Evolutionary conservation across 345 rosid genomes (phyloP), one percentile per base, ranked within the genome.

Genomic region (Eucalyptus paniculata): DNA sequence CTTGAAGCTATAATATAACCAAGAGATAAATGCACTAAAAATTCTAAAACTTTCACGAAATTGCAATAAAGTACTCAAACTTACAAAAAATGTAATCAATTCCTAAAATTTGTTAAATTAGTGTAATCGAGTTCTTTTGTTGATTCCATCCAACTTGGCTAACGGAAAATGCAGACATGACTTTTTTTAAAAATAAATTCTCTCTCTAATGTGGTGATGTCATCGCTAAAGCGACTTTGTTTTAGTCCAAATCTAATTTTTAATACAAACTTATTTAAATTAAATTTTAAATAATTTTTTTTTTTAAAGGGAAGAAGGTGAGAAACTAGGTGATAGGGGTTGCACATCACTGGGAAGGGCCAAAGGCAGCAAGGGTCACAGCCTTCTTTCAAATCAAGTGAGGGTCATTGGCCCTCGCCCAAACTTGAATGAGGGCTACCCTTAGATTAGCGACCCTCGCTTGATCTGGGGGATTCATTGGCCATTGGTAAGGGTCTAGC

Each of bases 301-400:
- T 53, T 19, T 19, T 28, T 0, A 60, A 60, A 28, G 1, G 24
- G 58, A 19, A 24, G 32, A 62, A 12, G 62, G 1, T 9, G 30
- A 56, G 6, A 56, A 56, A 56, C 14, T 56, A 24, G 30, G 0
- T 0, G 1, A 56, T 0, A 0, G 6, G 3, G 30, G 13, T 24
- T 56, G 30, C 30, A 56, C 30, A 10, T 24, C 1, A 0, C 13
- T 0, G 0, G 3, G 62, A 56, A 56, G 6, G 30, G 30, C 30
- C 30, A 24, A 24, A 9, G 12, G 30, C 0, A 0, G 30, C 62
- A 4, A 56, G 30, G 56, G 58, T 53, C 1, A 1, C 5, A 21
- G 0, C 58, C 26, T 53, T 21, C 5, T 53, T 0, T 21, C 2
- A 53, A 0, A 53, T 53, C 26, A 53, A 53, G 24, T 8, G 58